A percentile compares a stretch with the other conserved stretches of the same genome.
phyloP scores from a whole-genome alignment of 208 protist genomes.

The Acanthamoeba sp. region DNA sequence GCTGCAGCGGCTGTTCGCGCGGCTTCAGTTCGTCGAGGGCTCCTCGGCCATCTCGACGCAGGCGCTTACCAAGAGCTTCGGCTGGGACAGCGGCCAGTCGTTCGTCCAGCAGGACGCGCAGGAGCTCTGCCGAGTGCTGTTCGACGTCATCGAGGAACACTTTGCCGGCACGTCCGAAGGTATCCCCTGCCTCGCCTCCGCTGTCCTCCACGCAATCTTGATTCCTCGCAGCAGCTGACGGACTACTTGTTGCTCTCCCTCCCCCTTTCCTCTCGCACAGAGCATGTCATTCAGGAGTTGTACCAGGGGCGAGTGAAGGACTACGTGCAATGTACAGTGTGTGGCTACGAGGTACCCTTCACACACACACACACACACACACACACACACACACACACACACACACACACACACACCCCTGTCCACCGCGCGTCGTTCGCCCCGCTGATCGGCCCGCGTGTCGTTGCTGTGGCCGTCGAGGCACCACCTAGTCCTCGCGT shows the following conservation, averaged over 20 bases:
- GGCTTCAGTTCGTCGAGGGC: constrained; percentile 50
- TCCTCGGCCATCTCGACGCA: constrained; percentile 12
- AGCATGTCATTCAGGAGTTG: constrained; percentile 72
- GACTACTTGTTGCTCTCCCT: too few species aligned
- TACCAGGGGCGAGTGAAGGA: constrained; percentile 80
- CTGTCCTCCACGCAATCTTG: not conserved
- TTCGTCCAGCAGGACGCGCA: constrained; percentile 87
- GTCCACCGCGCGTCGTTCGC: too few species aligned
- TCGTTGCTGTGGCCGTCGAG: not conserved
- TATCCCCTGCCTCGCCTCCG: not conserved
- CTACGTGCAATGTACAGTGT: constrained; percentile 75
- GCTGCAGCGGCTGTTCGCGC: constrained; percentile 77
- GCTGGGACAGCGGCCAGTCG: constrained; percentile 81
- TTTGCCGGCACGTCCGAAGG: constrained; percentile 64
- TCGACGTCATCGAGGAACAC: constrained; percentile 82
- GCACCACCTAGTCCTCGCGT: constrained; percentile 6
- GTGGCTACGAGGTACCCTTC: constrained; percentile 18
- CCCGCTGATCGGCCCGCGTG: too few species aligned
- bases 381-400: too few species aligned
- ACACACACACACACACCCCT: too few species aligned
- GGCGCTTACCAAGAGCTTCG: constrained; percentile 80
- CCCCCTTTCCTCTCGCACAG: too few species aligned
- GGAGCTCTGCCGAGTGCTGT: constrained; percentile 83
- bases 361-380: not conserved
- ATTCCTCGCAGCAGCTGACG: not conserved